phyloP scores from a whole-genome alignment of 768 basidiomycete species.

The Lentinula aciculospora region DNA sequence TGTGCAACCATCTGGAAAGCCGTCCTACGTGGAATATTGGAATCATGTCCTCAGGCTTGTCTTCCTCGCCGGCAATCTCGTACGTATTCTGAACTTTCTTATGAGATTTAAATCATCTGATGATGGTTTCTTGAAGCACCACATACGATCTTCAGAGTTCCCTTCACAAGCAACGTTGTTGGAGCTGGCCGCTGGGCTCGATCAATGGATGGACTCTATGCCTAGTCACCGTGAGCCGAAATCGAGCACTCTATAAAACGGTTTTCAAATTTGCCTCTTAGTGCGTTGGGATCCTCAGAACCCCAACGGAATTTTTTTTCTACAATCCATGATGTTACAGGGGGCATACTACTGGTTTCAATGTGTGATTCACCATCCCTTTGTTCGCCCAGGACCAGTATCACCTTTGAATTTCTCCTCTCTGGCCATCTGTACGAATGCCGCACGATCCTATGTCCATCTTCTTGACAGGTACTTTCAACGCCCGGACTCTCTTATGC shows the following conservation, averaged over 20 bases:
- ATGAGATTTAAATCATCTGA: constrained; percentile 26
- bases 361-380: constrained; percentile 42
- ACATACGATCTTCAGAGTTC: neutral
- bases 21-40: constrained; percentile 40
- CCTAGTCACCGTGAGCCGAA: constrained; percentile 45
- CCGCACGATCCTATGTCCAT: constrained; percentile 27
- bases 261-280: constrained; percentile 7
- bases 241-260: neutral
- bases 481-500: neutral
- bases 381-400: constrained; percentile 23
- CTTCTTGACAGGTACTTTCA: constrained; percentile 27
- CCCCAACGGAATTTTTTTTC: constrained; percentile 25
- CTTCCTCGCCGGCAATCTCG: constrained; percentile 43
- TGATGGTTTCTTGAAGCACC: neutral
- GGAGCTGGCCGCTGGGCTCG: constrained; percentile 55
- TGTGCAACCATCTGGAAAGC: constrained; percentile 47
- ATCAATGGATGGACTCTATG: constrained; percentile 56
- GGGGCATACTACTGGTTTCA: constrained; percentile 34
- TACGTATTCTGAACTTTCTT: constrained; percentile 40
- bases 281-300: constrained; percentile 18
- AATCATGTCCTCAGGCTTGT: constrained; percentile 39
- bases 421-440: constrained; percentile 34
- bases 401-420: constrained; percentile 20
- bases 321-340: constrained; percentile 33
- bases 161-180: constrained; percentile 48